Conservation (phyloP, 78 protist genomes). For the Goniomonas avonlea region DNA sequence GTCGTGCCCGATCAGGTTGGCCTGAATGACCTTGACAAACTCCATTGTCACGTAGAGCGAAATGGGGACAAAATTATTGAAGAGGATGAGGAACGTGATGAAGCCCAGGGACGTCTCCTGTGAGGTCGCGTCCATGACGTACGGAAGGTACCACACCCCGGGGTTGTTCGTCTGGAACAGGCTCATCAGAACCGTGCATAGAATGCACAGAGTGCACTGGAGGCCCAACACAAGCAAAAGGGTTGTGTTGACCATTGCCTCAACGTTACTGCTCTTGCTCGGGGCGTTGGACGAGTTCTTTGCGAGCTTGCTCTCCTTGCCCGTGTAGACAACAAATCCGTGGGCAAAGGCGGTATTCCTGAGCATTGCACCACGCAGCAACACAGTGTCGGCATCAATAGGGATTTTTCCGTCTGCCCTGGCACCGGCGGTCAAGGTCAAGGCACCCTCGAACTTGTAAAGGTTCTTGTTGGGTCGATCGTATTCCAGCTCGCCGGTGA, state of each 20-base stretch:
- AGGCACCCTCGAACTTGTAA: conserved; percentile 17
- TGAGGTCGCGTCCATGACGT: background rate
- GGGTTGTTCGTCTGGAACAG: background rate
- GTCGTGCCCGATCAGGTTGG: conserved; percentile 48
- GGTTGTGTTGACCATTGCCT: background rate
- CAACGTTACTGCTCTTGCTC: background rate
- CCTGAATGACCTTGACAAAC: conserved; percentile 66
- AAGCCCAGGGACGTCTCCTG: conserved; percentile 2
- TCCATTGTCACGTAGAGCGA: conserved; percentile 78
- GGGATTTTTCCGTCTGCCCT: background rate
- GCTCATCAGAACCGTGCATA: conserved; percentile 14
- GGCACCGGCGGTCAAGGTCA: background rate
- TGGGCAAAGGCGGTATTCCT: conserved; percentile 68
- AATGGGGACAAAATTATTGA: conserved; percentile 76
- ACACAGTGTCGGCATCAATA: background rate
- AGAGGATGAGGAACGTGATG: conserved; percentile 73
- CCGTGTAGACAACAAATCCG: conserved; percentile 51
- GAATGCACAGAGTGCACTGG: background rate
- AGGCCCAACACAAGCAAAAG: background rate
- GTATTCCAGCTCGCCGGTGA: background rate
- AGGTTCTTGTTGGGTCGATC: conserved; percentile 34
- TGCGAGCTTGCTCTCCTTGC: conserved; percentile 51
- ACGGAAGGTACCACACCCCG: conserved; percentile 16
- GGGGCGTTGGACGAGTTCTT: background rate
- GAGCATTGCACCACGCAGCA: conserved; percentile 45